Conservation (phyloP, 306 rosid genomes). For the Lathyrus sativus region DNA sequence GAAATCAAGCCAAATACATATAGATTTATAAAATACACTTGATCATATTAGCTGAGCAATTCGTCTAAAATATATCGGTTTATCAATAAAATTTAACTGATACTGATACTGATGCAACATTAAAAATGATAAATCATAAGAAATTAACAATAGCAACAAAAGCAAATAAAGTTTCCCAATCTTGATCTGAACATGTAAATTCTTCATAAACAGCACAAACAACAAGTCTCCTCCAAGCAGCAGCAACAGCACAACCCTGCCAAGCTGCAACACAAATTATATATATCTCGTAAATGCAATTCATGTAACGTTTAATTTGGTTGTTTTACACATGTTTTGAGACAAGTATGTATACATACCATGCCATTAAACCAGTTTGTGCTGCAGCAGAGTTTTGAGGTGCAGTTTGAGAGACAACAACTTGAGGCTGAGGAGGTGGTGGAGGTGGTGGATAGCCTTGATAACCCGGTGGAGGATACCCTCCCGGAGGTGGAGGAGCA, state of each 20-base stretch:
- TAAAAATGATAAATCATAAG: not conserved
- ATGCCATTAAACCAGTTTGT: slow-evolving; percentile 10
- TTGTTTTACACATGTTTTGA: not conserved
- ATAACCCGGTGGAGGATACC: slow-evolving; percentile 37
- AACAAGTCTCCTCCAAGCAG: slow-evolving; percentile 28
- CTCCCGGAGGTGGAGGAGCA: slow-evolving; percentile 23
- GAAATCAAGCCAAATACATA: too few species aligned
- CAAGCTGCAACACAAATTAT: slow-evolving; percentile 28
- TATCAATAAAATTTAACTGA: too few species aligned
- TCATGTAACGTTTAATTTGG: too few species aligned
- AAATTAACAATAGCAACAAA: not conserved
- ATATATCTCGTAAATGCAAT: too few species aligned
- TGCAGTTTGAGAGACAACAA: slow-evolving; percentile 23
- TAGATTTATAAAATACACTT: too few species aligned
- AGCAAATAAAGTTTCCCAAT: slow-evolving; percentile 7
- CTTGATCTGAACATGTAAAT: not conserved
- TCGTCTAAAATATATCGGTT: too few species aligned
- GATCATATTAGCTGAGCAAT: too few species aligned
- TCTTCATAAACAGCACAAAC: slow-evolving; percentile 2
- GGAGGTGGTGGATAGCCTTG: slow-evolving; percentile 27
- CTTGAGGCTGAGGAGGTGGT: slow-evolving; percentile 30
- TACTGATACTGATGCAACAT: too few species aligned
- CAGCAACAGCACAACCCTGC: slow-evolving; percentile 33
- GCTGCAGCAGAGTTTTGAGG: not conserved
- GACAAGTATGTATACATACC: slow-evolving; percentile 24